Conservation (phyloP, 306 rosid species). For the Trichosanthes truncata region DNA sequence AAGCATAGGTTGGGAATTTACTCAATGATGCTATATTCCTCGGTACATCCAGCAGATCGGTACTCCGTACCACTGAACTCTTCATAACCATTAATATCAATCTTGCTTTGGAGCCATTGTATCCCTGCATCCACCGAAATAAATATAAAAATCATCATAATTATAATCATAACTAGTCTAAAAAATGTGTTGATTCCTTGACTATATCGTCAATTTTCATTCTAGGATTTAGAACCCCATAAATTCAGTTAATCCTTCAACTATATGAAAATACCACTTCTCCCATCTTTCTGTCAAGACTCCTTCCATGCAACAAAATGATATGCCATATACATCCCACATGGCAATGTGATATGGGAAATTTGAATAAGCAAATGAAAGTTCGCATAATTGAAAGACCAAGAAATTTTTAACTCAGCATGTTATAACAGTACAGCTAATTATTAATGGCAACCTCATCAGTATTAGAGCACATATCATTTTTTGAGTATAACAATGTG, state of each 20-base stretch:
- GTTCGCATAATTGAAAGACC: too few relatives aligned
- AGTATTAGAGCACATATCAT: neutral
- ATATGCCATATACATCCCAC: too few relatives aligned
- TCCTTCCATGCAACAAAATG: too few relatives aligned
- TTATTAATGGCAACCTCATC: neutral
- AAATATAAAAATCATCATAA: neutral
- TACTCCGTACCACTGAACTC: conserved; percentile 82
- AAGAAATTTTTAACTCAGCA: too few relatives aligned
- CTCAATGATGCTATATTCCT: conserved; percentile 68
- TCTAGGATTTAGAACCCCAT: neutral
- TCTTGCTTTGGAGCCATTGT: conserved; percentile 86
- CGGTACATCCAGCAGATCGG: conserved; percentile 91
- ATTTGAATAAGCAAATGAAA: too few relatives aligned
- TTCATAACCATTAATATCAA: conserved; percentile 77
- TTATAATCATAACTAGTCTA: neutral
- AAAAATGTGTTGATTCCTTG: neutral
- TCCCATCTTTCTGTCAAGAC: too few relatives aligned
- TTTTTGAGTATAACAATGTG: too few relatives aligned
- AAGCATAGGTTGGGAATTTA: conserved; percentile 23
- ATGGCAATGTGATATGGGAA: too few relatives aligned
- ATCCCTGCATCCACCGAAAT: conserved; percentile 34
- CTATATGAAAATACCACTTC: too few relatives aligned
- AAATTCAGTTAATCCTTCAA: neutral
- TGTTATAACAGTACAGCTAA: neutral
- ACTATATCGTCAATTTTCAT: neutral